phyloP scores from a whole-genome alignment of 352 stramenopile species.

The Bremia lactucae region DNA sequence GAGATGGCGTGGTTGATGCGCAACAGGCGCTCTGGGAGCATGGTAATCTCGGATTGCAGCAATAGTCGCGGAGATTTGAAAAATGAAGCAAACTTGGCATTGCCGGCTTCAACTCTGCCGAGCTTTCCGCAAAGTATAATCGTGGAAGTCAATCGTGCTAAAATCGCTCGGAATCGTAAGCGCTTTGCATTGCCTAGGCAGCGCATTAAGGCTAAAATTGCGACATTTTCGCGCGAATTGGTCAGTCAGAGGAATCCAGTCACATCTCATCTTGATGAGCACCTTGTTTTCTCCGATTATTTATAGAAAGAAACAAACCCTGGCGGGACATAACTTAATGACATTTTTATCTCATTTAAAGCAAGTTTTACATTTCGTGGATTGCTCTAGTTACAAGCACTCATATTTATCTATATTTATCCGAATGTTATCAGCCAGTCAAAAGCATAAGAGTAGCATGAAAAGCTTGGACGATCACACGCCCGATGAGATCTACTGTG shows the following conservation, averaged over 20 bases:
- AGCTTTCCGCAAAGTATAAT: constrained; percentile 28
- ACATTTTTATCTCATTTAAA: constrained; percentile 15
- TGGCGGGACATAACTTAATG: not conserved
- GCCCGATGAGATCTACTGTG: constrained; percentile 65
- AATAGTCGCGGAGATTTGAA: constrained; percentile 3
- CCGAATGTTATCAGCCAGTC: constrained; percentile 7
- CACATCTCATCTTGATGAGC: constrained; percentile 40
- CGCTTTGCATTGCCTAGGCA: constrained; percentile 61
- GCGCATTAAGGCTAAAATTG: constrained; percentile 56
- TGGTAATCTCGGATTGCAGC: constrained; percentile 37
- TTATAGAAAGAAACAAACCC: constrained; percentile 18
- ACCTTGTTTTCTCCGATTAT: constrained; percentile 71
- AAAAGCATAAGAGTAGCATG: constrained; percentile 26
- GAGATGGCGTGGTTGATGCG: constrained; percentile 51
- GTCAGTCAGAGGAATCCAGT: constrained; percentile 31
- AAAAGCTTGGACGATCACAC: constrained; percentile 62
- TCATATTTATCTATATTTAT: not conserved
- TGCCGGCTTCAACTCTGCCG: constrained; percentile 11
- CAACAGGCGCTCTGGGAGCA: constrained; percentile 26
- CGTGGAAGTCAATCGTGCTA: constrained; percentile 56
- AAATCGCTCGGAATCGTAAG: constrained; percentile 31
- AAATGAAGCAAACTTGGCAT: not conserved
- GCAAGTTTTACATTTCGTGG: constrained; percentile 12
- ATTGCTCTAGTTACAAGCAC: not conserved
- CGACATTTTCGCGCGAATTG: constrained; percentile 51